These are phyloP conservation scores for Ceratobasidium sp. DNA, from an alignment of 1,284 basidiomycete genomes.

Conservation along the genomic window DNA sequence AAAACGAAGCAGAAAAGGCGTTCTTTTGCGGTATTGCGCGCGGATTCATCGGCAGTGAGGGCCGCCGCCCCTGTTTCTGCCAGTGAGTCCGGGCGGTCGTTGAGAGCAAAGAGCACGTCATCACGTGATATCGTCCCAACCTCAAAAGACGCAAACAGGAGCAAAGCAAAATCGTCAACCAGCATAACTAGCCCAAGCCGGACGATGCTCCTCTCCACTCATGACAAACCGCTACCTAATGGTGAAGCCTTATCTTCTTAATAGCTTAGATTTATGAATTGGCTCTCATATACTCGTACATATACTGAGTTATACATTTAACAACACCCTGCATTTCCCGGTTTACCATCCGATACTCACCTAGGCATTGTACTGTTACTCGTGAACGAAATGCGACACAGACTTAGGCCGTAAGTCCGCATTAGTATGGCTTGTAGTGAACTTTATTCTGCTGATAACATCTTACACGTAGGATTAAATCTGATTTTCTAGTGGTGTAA, in stretches of 20 bases:
- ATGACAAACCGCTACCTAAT: no score
- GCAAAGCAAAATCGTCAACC: background rate
- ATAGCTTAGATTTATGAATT: no score
- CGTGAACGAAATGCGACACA: no score
- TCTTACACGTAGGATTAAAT: slow-evolving; percentile 74
- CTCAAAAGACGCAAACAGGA: background rate
- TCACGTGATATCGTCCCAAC: background rate
- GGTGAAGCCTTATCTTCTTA: no score
- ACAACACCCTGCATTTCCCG: no score
- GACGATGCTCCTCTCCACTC: no score
- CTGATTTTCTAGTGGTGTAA: slow-evolving; percentile 64
- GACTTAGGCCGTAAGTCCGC: slow-evolving; percentile 65
- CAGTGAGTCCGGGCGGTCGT: background rate
- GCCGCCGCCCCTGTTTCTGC: background rate
- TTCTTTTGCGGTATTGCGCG: background rate
- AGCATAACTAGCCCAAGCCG: no score
- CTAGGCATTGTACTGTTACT: no score
- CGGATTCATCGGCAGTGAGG: background rate
- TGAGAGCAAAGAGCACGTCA: background rate
- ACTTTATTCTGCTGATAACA: slow-evolving; percentile 72
- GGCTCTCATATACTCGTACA: no score
- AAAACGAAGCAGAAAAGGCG: background rate
- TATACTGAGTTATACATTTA: no score
- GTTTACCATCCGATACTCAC: no score
- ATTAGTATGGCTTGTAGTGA: slow-evolving; percentile 55